Base-by-base conservation (phyloP, 257 asterid genomes). In the Catharanthus roseus region DNA sequence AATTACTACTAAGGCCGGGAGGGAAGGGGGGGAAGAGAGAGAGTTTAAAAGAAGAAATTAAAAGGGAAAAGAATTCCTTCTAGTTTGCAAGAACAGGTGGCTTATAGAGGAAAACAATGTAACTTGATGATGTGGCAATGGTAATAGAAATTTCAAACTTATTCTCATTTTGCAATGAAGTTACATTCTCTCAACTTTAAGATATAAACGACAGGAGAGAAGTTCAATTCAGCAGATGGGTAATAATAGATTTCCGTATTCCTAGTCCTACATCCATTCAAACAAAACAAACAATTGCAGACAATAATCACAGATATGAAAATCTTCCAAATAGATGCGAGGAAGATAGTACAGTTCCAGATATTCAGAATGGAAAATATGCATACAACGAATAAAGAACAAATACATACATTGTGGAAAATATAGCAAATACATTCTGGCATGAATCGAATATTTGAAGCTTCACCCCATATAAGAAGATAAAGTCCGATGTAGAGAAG, bases 401-500 rank as follows among this genome's bases (percentile, higher is more conserved):
- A 44, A 64, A 65, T 50, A 70, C 92, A 42, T 89, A 95, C 99
- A 75, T 74, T 82, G 80, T 95, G 99, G 82, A 95, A 95, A 51
- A 95, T 89, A 82, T 91, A 95, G 89, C 99, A 95, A 57, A 95
- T 67, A 85, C 99, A 95, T 74, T 95, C 99, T 24, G 99, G 99
- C 99, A 95, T 95, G 75, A 95, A 95, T 24, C 99, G 96, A 71
- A 95, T 80, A 72, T 95, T 95, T 71, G 99, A 95, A 80, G 97
- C 97, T 91, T 95, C 99, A 23, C 99, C 97, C 99, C 99, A 95
- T 57, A 95, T 91, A 78, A 95, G 96, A 78, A 95, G 96, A 89
- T 90, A 95, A 62, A 95, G 96, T 64, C 85, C 96, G 77, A 91
- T 87, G 87, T 95, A 91, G 58, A 95, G 97, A 82, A 95, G 96